Conservation (phyloP, 2,329 filamentous ascomycete species). For the Emydomyces testavorans region DNA sequence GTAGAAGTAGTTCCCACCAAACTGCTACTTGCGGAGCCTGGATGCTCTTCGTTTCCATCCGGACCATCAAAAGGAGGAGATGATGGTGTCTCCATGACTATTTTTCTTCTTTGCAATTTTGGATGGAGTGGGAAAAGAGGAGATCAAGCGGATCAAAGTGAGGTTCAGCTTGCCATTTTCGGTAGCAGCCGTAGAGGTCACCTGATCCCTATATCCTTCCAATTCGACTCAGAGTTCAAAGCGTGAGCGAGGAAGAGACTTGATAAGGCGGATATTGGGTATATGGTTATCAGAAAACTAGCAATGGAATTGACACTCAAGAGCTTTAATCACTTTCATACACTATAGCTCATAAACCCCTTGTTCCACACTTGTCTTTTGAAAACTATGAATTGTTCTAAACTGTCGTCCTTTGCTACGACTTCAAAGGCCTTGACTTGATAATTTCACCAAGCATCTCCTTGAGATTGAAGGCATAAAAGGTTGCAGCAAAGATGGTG, state of each 20-base stretch:
- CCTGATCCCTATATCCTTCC: background rate
- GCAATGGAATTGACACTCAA: background rate
- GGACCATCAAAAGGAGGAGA: too few species aligned
- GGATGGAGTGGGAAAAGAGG: background rate
- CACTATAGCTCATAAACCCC: too few species aligned
- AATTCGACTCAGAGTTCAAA: background rate
- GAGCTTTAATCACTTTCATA: background rate
- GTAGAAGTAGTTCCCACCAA: background rate
- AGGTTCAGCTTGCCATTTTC: background rate
- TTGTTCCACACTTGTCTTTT: too few species aligned
- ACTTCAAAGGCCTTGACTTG: background rate
- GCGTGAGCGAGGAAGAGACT: background rate
- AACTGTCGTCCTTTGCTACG: too few species aligned
- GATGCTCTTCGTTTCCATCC: background rate
- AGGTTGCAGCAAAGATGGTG: too few species aligned
- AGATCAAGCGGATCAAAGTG: background rate
- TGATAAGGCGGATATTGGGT: background rate
- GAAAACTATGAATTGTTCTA: too few species aligned
- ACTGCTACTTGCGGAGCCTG: slow-evolving; percentile 1
- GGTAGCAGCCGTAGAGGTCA: background rate
- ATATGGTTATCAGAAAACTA: background rate
- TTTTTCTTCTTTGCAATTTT: background rate
- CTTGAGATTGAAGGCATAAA: too few species aligned
- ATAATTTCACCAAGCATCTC: too few species aligned
- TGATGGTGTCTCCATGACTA: background rate